Evolutionary conservation across 495 filamentous ascomycete species (phyloP).

Genomic region (Aspergillus leporis): DNA sequence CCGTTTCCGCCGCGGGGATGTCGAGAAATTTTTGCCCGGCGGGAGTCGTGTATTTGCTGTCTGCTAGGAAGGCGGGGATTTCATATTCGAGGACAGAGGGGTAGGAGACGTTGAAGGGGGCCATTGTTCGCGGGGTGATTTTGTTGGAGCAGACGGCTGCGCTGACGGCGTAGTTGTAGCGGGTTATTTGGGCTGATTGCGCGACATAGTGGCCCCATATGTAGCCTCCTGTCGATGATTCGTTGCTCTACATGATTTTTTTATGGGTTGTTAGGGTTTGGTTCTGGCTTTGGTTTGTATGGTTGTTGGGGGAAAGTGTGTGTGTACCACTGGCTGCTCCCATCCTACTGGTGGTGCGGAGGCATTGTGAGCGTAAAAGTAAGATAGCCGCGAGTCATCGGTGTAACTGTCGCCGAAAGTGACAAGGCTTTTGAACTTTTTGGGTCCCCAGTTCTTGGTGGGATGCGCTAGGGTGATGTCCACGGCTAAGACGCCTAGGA

Average conservation of each 20-base stretch:
- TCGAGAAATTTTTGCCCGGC: constrained; percentile 49
- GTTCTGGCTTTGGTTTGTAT: not conserved
- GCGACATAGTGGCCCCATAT: constrained; percentile 67
- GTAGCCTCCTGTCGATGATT: constrained; percentile 61
- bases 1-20: constrained; percentile 55
- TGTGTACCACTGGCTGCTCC: constrained; percentile 41
- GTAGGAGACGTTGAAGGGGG: constrained; percentile 50
- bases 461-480: not conserved
- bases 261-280: not conserved
- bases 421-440: constrained; percentile 52
- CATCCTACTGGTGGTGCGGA: constrained; percentile 61
- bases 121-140: constrained; percentile 53
- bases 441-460: constrained; percentile 28
- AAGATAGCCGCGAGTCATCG: constrained; percentile 64
- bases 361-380: constrained; percentile 59
- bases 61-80: constrained; percentile 66
- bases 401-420: constrained; percentile 76
- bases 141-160: constrained; percentile 72
- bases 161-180: constrained; percentile 72
- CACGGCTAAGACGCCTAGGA: constrained; percentile 3
- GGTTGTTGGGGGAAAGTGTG: not conserved
- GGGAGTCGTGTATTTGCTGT: constrained; percentile 44
- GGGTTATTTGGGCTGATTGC: constrained; percentile 52
- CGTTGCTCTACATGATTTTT: constrained; percentile 33
- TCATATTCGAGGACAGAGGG: constrained; percentile 68